Conservation (phyloP, 805 yeast genomes). For the Candida nemodendra region DNA sequence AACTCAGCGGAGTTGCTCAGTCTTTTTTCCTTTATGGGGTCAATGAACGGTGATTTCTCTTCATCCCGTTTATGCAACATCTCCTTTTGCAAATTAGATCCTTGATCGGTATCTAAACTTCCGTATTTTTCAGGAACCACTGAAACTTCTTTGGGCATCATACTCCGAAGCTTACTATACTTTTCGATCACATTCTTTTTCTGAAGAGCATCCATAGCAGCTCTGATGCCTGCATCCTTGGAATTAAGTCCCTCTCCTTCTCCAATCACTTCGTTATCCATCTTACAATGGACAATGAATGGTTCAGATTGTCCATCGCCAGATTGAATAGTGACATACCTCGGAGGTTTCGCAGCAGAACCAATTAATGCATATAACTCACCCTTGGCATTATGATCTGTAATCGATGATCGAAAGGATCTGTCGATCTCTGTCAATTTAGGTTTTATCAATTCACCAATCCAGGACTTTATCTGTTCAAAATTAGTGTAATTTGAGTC, state of each 20-base stretch:
- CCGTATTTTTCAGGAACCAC: slow-evolving; percentile 10
- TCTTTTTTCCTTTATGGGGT: slow-evolving; percentile 1
- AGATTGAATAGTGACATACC: slow-evolving; percentile 47
- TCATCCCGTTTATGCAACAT: neutral
- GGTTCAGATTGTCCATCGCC: slow-evolving; percentile 52
- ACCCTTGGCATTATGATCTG: slow-evolving; percentile 70
- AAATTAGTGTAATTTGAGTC: slow-evolving; percentile 50
- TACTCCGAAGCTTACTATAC: slow-evolving; percentile 56
- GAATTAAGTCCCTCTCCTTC: slow-evolving; percentile 65
- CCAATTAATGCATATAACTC: slow-evolving; percentile 80
- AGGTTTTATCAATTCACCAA: slow-evolving; percentile 49
- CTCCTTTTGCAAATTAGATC: neutral
- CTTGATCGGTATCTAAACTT: neutral
- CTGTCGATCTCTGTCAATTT: slow-evolving; percentile 28
- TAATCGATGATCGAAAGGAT: slow-evolving; percentile 32
- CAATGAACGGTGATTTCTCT: neutral
- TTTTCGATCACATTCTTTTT: slow-evolving; percentile 61
- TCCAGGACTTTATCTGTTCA: slow-evolving; percentile 55
- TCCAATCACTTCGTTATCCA: slow-evolving; percentile 68
- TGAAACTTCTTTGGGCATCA: slow-evolving; percentile 41
- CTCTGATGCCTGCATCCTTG: slow-evolving; percentile 78
- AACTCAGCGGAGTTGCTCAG: neutral
- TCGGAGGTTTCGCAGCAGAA: slow-evolving; percentile 62
- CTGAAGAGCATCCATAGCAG: slow-evolving; percentile 77
- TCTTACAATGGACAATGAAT: slow-evolving; percentile 62